phyloP scores from a whole-genome alignment of 75 land plant species.

The Isoetes taiwanensis region DNA sequence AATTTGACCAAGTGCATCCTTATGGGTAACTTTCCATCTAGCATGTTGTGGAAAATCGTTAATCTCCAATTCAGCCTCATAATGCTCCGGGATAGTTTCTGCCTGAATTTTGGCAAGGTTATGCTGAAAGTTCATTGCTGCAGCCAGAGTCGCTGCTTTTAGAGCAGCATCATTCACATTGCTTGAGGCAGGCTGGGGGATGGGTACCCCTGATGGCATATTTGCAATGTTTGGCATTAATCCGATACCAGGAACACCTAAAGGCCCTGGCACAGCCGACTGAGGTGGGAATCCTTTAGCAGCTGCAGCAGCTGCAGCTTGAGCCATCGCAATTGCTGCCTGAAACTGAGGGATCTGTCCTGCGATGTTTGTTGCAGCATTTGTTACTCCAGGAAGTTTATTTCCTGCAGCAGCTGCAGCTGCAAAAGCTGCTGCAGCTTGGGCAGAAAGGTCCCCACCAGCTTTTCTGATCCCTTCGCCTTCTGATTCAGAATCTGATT shows the following conservation, averaged over 20 bases:
- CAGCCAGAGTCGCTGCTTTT: constrained; percentile 63
- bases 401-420: constrained; percentile 59
- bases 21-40: constrained; percentile 95
- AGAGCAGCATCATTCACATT: constrained; percentile 47
- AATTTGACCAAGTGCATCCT: constrained; percentile 95
- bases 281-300: constrained; percentile 7
- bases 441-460: constrained; percentile 65
- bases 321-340: constrained; percentile 19
- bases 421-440: constrained; percentile 45
- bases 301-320: constrained; percentile 21
- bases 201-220: constrained; percentile 10
- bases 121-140: constrained; percentile 82
- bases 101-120: constrained; percentile 81
- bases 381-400: constrained; percentile 11
- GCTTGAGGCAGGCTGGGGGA: constrained; percentile 21
- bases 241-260: background rate
- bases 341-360: constrained; percentile 22
- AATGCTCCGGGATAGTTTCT: constrained; percentile 80
- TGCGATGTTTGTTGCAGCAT: constrained; percentile 9
- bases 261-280: background rate
- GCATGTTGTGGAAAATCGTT: constrained; percentile 99
- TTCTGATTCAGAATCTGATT: constrained; percentile 81
- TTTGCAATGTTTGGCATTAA: background rate
- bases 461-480: constrained; percentile 79
- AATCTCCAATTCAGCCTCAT: constrained; percentile 94